Evolutionary conservation across 306 rosid species (phyloP).

Genomic region (Cucumis melo): DNA sequence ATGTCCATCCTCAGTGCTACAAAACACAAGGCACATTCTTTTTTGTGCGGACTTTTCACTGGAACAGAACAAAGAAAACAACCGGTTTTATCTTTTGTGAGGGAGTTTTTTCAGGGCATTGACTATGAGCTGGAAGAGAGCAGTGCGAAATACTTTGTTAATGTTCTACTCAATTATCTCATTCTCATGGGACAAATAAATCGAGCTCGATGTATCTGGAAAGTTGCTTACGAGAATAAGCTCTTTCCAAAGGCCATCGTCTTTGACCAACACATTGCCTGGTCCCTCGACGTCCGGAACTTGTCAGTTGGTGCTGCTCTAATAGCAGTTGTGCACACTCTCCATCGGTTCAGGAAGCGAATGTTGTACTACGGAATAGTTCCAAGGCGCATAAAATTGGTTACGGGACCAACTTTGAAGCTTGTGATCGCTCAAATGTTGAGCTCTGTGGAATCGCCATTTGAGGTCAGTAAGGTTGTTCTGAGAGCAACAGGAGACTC

Average conservation of each 20-base stretch:
- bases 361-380: constrained; percentile 84
- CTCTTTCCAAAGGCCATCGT: constrained; percentile 96
- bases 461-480: constrained; percentile 95
- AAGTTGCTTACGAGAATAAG: constrained; percentile 88
- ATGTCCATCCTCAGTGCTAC: constrained; percentile 83
- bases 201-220: constrained; percentile 88
- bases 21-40: constrained; percentile 67
- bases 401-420: constrained; percentile 80
- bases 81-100: constrained; percentile 65
- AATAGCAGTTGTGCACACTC: constrained; percentile 79
- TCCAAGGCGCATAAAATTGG: constrained; percentile 82
- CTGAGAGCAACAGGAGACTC: constrained; percentile 89
- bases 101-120: constrained; percentile 79
- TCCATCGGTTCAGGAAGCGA: constrained; percentile 89
- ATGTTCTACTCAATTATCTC: constrained; percentile 87
- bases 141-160: constrained; percentile 75
- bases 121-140: constrained; percentile 96
- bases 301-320: constrained; percentile 91
- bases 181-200: constrained; percentile 95
- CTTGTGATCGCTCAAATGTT: constrained; percentile 79
- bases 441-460: constrained; percentile 83
- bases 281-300: constrained; percentile 94
- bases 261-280: constrained; percentile 89
- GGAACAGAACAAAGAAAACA: constrained; percentile 82
- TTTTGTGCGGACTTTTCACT: constrained; percentile 84